Percentiles rank a stretch among this genome's conserved stretches.
These are phyloP conservation scores for Microstroma glucosiphilum DNA, from an alignment of 1,284 basidiomycete species.

Conservation along the genomic window DNA sequence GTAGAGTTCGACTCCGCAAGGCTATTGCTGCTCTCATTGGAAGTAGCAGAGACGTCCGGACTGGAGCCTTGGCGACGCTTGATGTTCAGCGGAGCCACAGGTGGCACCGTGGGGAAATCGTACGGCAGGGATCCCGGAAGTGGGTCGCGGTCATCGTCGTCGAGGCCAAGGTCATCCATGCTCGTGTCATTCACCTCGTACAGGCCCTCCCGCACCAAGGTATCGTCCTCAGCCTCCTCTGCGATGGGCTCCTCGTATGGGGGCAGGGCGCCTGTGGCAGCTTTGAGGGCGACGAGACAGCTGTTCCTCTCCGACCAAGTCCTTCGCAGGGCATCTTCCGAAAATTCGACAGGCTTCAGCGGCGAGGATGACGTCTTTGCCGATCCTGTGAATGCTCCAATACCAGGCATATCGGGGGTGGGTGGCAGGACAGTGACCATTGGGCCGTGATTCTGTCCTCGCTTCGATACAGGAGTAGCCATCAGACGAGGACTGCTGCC, in stretches of 20 bases:
- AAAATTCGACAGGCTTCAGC: not conserved
- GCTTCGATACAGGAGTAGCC: not conserved
- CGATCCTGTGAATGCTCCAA: not conserved
- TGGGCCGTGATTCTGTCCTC: not conserved
- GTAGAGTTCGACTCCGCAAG: not conserved
- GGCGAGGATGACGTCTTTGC: not conserved
- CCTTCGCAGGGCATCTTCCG: not conserved
- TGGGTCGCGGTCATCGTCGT: not conserved
- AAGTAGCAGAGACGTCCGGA: not conserved
- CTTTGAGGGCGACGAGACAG: slow-evolving; percentile 4
- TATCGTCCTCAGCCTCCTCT: not conserved
- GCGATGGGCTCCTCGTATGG: not conserved
- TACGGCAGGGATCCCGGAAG: not conserved
- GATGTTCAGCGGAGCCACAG: slow-evolving; percentile 1
- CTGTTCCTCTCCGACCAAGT: slow-evolving; percentile 3
- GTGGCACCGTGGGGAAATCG: not conserved
- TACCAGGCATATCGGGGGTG: not conserved
- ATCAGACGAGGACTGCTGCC: slow-evolving; percentile 4
- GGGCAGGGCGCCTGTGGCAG: not conserved
- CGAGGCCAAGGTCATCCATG: not conserved
- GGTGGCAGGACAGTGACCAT: slow-evolving; percentile 1
- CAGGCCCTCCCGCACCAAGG: not conserved
- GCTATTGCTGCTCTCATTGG: not conserved
- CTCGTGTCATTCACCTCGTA: not conserved
- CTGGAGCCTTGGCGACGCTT: not conserved